A percentile compares a stretch with the other conserved stretches of the same genome.
phyloP scores from a whole-genome alignment of 2,329 filamentous ascomycete species.

The Scedosporium dehoogii region DNA sequence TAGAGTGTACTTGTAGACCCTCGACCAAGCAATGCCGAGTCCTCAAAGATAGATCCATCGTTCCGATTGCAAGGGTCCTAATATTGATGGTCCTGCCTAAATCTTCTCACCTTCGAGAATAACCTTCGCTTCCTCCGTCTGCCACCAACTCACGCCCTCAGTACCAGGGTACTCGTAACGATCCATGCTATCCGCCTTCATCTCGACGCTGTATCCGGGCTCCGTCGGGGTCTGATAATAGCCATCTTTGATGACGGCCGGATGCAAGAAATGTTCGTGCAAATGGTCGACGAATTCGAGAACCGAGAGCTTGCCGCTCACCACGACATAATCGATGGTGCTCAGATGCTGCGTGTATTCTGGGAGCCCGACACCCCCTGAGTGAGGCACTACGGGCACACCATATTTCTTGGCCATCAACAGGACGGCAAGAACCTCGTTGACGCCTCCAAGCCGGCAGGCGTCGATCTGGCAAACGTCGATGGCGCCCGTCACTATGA shows the following conservation, averaged over 20 bases:
- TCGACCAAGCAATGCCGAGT: no score
- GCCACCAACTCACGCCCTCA: conserved; percentile 78
- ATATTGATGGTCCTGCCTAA: conserved; percentile 15
- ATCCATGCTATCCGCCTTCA: conserved; percentile 84
- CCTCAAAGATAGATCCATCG: no score
- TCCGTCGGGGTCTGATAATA: conserved; percentile 80
- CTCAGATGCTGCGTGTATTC: conserved; percentile 91
- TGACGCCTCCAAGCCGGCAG: conserved; percentile 80
- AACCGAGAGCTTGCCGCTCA: conserved; percentile 70
- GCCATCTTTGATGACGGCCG: conserved; percentile 68
- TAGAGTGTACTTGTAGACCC: no score
- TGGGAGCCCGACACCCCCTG: conserved; percentile 78
- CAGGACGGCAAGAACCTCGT: conserved; percentile 84
- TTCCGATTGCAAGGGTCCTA: no score
- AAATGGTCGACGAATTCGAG: conserved; percentile 89
- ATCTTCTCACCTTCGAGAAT: conserved; percentile 58
- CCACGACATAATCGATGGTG: conserved; percentile 87
- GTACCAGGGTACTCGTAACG: conserved; percentile 66
- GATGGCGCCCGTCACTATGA: conserved; percentile 69
- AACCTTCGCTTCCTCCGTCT: conserved; percentile 62
- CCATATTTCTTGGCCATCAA: conserved; percentile 72
- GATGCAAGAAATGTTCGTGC: conserved; percentile 86
- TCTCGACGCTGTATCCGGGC: conserved; percentile 85
- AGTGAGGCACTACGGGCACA: conserved; percentile 81
- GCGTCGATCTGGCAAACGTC: conserved; percentile 87